A percentile compares a stretch with the other conserved stretches of the same genome.
Conservation (phyloP, 176 grass and related monocot species). For the Hordeum vulgare region MorexV3_pseudomolecules_assembly NC_058518.1:149043121-149043620, state of each 20-base stretch:
- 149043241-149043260: conserved; percentile 41
- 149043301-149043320: background rate
- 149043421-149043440: conserved; percentile 8
- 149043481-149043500: background rate
- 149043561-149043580: conserved; percentile 25
- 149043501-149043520: background rate
- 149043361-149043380: conserved; percentile 12
- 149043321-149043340: too few relatives aligned
- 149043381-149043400: conserved; percentile 17
- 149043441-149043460: background rate
- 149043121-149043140: too few relatives aligned
- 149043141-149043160: too few relatives aligned
- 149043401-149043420: conserved; percentile 50
- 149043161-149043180: too few relatives aligned
- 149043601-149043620: conserved; percentile 17
- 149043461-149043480: background rate
- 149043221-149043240: conserved; percentile 53
- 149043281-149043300: background rate
- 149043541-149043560: conserved; percentile 30
- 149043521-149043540: conserved; percentile 54
- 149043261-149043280: background rate
- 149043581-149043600: conserved; percentile 41
- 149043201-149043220: too few relatives aligned
- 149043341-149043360: background rate
- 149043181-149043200: too few relatives aligned